Evolutionary conservation across 1,284 basidiomycete genomes (phyloP).

Genomic region (Macrocystidia cucumis): DNA sequence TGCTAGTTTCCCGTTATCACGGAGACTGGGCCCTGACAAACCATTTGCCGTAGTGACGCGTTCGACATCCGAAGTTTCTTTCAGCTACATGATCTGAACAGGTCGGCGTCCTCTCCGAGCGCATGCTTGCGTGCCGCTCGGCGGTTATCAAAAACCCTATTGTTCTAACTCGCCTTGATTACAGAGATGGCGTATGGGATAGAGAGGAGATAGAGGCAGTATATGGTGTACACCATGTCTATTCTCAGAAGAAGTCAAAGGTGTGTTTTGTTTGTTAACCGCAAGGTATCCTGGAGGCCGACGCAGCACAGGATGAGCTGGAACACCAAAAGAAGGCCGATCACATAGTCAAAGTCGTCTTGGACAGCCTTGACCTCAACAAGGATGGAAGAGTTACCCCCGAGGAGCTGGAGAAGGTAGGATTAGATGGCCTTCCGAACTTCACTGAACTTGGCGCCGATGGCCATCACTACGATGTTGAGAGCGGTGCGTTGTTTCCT

Average conservation of each 20-base stretch:
- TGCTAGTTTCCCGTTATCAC: neutral
- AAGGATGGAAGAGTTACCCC: constrained; percentile 73
- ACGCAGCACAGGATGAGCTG: constrained; percentile 50
- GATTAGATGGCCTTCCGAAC: constrained; percentile 75
- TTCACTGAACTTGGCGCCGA: constrained; percentile 87
- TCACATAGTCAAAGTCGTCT: constrained; percentile 70
- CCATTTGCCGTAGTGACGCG: constrained; percentile 45
- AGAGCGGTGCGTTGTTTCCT: constrained; percentile 55
- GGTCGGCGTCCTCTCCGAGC: constrained; percentile 29
- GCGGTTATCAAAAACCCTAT: too few relatives aligned
- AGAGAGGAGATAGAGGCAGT: constrained; percentile 82
- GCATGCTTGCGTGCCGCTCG: too few relatives aligned
- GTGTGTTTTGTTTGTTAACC: constrained; percentile 24
- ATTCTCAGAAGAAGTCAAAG: constrained; percentile 82
- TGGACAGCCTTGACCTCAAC: constrained; percentile 72
- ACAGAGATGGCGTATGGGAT: constrained; percentile 69
- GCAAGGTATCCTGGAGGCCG: neutral
- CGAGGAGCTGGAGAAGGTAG: constrained; percentile 77
- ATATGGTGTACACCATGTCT: constrained; percentile 94
- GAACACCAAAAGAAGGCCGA: constrained; percentile 85
- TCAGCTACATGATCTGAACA: constrained; percentile 87
- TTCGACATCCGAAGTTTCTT: constrained; percentile 80
- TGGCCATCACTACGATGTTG: constrained; percentile 89
- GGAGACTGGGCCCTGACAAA: neutral
- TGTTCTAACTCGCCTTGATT: too few relatives aligned